Evolutionary conservation across 1,139 yeast genomes (phyloP).

Genomic region (Saccharomyces pastorianus): DNA sequence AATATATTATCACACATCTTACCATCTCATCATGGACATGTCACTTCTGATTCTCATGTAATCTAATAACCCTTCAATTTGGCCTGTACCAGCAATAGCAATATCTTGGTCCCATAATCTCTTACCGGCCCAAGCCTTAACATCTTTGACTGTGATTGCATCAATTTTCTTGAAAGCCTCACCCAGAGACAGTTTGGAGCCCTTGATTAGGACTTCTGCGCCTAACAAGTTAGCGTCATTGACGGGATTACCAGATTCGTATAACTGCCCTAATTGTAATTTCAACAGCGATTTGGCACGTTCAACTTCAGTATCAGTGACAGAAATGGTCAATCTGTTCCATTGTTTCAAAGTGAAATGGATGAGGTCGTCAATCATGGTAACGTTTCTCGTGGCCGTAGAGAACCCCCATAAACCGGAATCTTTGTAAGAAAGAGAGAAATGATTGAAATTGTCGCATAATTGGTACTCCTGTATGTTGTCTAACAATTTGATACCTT

Average conservation of each 20-base stretch:
- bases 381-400: slow-evolving; percentile 53
- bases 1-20: slow-evolving; percentile 13
- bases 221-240: slow-evolving; percentile 55
- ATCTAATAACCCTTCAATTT: slow-evolving; percentile 73
- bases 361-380: slow-evolving; percentile 59
- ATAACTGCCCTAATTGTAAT: slow-evolving; percentile 45
- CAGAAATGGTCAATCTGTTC: slow-evolving; percentile 71
- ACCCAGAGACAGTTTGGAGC: slow-evolving; percentile 51
- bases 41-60: slow-evolving; percentile 80
- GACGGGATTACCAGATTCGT: slow-evolving; percentile 43
- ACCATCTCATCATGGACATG: slow-evolving; percentile 82
- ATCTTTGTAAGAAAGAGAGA: slow-evolving; percentile 64
- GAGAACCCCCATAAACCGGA: slow-evolving; percentile 79
- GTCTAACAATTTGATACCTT: slow-evolving; percentile 80
- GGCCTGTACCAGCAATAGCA: slow-evolving; percentile 76
- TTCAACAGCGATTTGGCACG: slow-evolving; percentile 69
- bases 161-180: slow-evolving; percentile 55
- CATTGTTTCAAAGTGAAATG: slow-evolving; percentile 79
- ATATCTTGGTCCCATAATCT: slow-evolving; percentile 78
- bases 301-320: slow-evolving; percentile 69
- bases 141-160: slow-evolving; percentile 49
- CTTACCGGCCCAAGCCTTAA: slow-evolving; percentile 66
- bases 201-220: slow-evolving; percentile 48
- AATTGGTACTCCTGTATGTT: slow-evolving; percentile 64
- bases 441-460: slow-evolving; percentile 64